Evolutionary conservation across 73 alveolate genomes (phyloP).

Genomic region (Paramecium primaurelia): DNA sequence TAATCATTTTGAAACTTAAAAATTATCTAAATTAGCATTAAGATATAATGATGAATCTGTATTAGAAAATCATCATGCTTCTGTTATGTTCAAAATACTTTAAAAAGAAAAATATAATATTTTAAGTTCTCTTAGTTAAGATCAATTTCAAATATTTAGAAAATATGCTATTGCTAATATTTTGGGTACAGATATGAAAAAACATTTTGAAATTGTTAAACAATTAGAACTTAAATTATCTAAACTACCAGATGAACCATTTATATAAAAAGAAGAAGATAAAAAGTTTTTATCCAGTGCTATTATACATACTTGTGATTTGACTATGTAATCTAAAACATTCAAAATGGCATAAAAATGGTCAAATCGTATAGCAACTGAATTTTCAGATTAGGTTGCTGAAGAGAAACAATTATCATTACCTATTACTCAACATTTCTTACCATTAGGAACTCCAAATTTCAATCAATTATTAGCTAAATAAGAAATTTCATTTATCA

Average conservation of each 20-base stretch:
- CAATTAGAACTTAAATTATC: slow-evolving; percentile 23
- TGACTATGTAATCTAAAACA: background rate
- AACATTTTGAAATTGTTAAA: slow-evolving; percentile 47
- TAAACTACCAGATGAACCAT: slow-evolving; percentile 27
- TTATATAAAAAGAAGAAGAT: slow-evolving; percentile 51
- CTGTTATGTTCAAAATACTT: slow-evolving; percentile 81
- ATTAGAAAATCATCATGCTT: slow-evolving; percentile 86
- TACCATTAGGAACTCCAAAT: background rate
- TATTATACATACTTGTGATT: slow-evolving; percentile 57
- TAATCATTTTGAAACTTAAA: slow-evolving; percentile 70
- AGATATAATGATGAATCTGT: slow-evolving; percentile 88
- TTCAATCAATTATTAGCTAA: background rate
- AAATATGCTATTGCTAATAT: slow-evolving; percentile 73
- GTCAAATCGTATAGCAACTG: background rate
- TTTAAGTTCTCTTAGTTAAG: slow-evolving; percentile 60
- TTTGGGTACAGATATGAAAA: slow-evolving; percentile 72
- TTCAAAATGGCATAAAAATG: slow-evolving; percentile 2
- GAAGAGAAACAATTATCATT: background rate
- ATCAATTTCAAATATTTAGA: slow-evolving; percentile 64
- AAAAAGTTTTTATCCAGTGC: slow-evolving; percentile 54
- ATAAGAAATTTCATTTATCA: slow-evolving; percentile 15
- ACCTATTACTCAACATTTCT: slow-evolving; percentile 29
- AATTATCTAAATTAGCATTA: slow-evolving; percentile 71
- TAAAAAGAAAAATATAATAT: slow-evolving; percentile 65
- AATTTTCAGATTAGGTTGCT: background rate